A percentile compares a stretch with the other conserved stretches of the same genome.
phyloP scores from a whole-genome alignment of 495 filamentous ascomycete species.

The Echria macrotheca region DNA sequence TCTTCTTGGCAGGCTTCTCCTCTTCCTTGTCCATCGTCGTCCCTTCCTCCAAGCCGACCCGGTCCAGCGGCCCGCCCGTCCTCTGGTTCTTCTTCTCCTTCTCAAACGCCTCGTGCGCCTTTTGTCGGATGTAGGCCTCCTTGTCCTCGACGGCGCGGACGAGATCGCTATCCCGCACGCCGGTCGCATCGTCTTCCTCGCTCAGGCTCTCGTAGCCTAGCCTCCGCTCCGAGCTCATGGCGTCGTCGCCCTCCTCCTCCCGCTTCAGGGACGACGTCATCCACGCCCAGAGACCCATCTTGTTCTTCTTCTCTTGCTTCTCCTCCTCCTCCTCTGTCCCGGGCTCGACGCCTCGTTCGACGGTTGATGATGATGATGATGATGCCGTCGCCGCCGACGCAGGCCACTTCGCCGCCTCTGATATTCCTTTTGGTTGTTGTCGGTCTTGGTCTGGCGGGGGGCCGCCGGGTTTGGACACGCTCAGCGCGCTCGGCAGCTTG shows the following conservation, averaged over 20 bases:
- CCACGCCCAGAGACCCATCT: slow-evolving; percentile 27
- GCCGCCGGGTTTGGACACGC: no score
- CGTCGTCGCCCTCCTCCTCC: slow-evolving; percentile 47
- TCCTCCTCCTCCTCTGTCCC: slow-evolving; percentile 29
- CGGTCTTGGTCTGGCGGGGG: no score
- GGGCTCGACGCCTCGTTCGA: no score
- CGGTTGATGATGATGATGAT: no score
- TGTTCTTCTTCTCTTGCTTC: slow-evolving; percentile 4
- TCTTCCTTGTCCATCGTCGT: slow-evolving; percentile 12
- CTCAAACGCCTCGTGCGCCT: slow-evolving; percentile 44
- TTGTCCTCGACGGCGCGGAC: slow-evolving; percentile 33
- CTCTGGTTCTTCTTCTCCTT: slow-evolving; percentile 45
- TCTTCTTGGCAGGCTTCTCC: slow-evolving; percentile 23
- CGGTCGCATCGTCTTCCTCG: slow-evolving; percentile 33
- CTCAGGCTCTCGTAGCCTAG: slow-evolving; percentile 32
- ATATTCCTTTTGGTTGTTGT: slow-evolving; percentile 10
- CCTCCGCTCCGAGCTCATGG: slow-evolving; percentile 25
- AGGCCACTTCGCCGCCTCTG: slow-evolving; percentile 15
- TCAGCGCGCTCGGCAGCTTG: slow-evolving; percentile 32
- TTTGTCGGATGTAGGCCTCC: slow-evolving; percentile 23
- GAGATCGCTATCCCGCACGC: slow-evolving; percentile 34
- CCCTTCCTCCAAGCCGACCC: slow-evolving; percentile 37
- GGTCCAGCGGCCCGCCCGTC: slow-evolving; percentile 44
- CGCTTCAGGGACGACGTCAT: slow-evolving; percentile 49
- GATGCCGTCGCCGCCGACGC: neutral